Percentiles rank a stretch among this genome's conserved stretches.
These are phyloP conservation scores for Pterula multifida DNA, from an alignment of 1,284 basidiomycete genomes.

Conservation along the genomic window DNA sequence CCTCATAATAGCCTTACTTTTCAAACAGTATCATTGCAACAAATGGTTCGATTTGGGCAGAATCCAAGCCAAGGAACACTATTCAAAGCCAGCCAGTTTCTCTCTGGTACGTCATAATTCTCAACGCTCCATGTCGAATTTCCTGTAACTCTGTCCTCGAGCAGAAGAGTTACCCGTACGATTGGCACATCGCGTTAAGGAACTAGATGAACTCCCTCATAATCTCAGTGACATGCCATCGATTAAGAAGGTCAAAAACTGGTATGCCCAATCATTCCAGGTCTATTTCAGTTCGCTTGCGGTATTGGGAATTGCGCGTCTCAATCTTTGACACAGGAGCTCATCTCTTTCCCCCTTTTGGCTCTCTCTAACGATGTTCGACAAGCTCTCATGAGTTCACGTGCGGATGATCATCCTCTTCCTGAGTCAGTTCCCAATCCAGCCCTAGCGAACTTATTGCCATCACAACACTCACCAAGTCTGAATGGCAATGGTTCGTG, in stretches of 20 bases:
- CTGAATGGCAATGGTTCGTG: constrained; percentile 17
- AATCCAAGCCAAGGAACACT: constrained; percentile 81
- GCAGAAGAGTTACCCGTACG: constrained; percentile 88
- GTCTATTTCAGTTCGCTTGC: constrained; percentile 32
- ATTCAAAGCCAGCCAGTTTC: constrained; percentile 77
- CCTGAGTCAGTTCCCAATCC: constrained; percentile 67
- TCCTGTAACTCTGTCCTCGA: not conserved
- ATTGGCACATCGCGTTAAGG: constrained; percentile 92
- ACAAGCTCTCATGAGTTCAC: constrained; percentile 48
- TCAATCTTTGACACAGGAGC: constrained; percentile 46
- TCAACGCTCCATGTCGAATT: not conserved
- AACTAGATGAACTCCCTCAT: constrained; percentile 91
- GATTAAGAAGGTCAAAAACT: constrained; percentile 93
- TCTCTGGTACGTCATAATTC: constrained; percentile 40
- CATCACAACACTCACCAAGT: constrained; percentile 6
- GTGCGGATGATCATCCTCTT: constrained; percentile 29
- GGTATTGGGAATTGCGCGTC: constrained; percentile 3
- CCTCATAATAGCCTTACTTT: not conserved
- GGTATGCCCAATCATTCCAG: constrained; percentile 99
- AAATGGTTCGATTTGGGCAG: constrained; percentile 85
- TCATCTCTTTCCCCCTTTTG: constrained; percentile 77
- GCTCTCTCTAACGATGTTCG: constrained; percentile 56
- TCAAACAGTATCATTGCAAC: constrained; percentile 73
- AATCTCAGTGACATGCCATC: constrained; percentile 87
- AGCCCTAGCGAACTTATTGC: constrained; percentile 25